phyloP scores from a whole-genome alignment of 2,329 filamentous ascomycete genomes.

The Cytospora paraplurivora region DNA sequence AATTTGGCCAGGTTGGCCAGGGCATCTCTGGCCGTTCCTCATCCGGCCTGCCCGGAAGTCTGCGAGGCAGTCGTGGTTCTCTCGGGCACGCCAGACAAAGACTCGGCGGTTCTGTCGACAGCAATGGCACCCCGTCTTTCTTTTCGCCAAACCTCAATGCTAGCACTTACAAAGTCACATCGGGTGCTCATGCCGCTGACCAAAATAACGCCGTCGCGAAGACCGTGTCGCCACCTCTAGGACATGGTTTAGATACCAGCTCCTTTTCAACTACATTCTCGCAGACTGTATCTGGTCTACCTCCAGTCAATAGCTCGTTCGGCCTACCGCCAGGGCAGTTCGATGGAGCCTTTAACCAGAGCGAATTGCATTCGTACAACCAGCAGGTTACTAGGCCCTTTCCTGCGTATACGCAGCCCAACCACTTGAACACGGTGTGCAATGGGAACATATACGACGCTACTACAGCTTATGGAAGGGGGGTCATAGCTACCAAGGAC shows the following conservation, averaged over 20 bases:
- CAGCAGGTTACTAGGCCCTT: constrained; percentile 13
- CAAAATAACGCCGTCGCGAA: constrained; percentile 9
- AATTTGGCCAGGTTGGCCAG: constrained; percentile 11
- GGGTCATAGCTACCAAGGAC: constrained; percentile 27
- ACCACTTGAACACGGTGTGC: constrained; percentile 15
- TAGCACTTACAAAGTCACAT: constrained; percentile 4
- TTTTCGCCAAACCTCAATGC: constrained; percentile 18
- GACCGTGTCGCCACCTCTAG: constrained; percentile 15
- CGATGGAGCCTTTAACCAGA: constrained; percentile 12
- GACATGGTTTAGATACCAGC: constrained; percentile 22
- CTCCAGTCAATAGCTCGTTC: constrained; percentile 39
- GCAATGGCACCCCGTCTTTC: constrained; percentile 22
- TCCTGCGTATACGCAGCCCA: constrained; percentile 20
- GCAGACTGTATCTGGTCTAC: constrained; percentile 35
- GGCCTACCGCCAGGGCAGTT: constrained; percentile 32
- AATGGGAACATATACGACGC: constrained; percentile 31
- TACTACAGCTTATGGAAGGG: constrained; percentile 32
- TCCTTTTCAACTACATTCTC: constrained; percentile 36
- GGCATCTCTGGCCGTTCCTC: constrained; percentile 17
- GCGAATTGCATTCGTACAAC: constrained; percentile 17
- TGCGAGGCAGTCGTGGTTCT: constrained; percentile 10
- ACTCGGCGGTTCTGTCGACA: constrained; percentile 27
- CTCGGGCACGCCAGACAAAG: constrained; percentile 24
- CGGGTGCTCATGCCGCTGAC: background rate
- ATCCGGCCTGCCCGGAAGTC: constrained; percentile 16